A percentile compares a stretch with the other conserved stretches of the same genome.
These are phyloP conservation scores for Stentor coeruleus DNA, from an alignment of 73 alveolate species.

Conservation along the genomic window DNA sequence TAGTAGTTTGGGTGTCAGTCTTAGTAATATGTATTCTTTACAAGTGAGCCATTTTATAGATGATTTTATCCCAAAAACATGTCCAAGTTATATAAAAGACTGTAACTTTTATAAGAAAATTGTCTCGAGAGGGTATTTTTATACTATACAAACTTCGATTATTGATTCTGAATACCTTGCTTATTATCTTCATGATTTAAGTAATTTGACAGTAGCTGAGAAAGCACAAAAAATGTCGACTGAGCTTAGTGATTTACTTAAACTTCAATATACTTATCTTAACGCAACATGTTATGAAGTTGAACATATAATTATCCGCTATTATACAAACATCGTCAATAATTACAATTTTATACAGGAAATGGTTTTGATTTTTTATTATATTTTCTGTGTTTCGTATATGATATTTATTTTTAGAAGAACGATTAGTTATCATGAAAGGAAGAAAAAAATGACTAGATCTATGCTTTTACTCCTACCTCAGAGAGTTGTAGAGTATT, in stretches of 20 bases:
- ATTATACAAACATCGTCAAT: background rate
- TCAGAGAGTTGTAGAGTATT: background rate
- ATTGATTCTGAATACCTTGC: background rate
- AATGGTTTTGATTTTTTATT: background rate
- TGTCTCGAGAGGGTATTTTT: background rate
- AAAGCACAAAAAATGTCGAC: background rate
- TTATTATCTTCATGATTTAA: background rate
- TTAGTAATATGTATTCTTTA: background rate
- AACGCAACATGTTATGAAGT: background rate
- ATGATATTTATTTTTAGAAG: background rate
- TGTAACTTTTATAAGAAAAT: background rate
- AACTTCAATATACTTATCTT: conserved; percentile 11
- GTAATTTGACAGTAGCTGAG: background rate
- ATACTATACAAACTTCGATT: background rate
- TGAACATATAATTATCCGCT: background rate
- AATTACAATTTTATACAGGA: background rate
- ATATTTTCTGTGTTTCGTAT: background rate
- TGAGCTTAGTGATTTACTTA: background rate
- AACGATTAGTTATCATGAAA: background rate
- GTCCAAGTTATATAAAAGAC: background rate
- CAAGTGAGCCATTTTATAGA: background rate
- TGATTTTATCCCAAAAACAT: background rate
- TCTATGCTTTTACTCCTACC: conserved; percentile 22
- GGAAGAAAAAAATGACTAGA: background rate
- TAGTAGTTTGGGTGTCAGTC: background rate